Evolutionary conservation across 2,329 filamentous ascomycete species (phyloP).

Genomic region (Neopestalotiopsis sp.): DNA sequence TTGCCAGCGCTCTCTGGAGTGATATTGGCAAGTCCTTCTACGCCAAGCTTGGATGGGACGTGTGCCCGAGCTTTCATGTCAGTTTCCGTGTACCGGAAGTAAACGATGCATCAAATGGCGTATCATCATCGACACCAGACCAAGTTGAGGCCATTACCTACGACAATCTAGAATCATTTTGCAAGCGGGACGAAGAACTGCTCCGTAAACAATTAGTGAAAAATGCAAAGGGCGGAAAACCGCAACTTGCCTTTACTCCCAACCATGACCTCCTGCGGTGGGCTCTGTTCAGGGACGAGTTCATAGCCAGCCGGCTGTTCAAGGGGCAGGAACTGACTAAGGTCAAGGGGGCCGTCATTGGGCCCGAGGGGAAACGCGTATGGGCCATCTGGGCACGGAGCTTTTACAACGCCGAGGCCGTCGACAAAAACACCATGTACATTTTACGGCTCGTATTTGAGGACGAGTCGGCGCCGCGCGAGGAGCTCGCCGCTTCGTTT

Average conservation of each 20-base stretch:
- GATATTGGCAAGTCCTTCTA: slow-evolving; percentile 89
- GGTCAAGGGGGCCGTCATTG: slow-evolving; percentile 74
- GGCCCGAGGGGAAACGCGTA: slow-evolving; percentile 57
- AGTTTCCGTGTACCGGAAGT: slow-evolving; percentile 51
- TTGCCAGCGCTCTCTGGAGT: slow-evolving; percentile 83
- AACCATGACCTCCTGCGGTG: slow-evolving; percentile 72
- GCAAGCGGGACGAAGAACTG: slow-evolving; percentile 66
- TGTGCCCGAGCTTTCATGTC: slow-evolving; percentile 76
- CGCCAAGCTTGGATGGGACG: slow-evolving; percentile 75
- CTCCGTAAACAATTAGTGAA: slow-evolving; percentile 58
- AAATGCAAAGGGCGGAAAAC: slow-evolving; percentile 44
- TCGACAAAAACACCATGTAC: slow-evolving; percentile 70
- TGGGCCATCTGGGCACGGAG: slow-evolving; percentile 77
- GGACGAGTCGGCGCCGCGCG: slow-evolving; percentile 34
- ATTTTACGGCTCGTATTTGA: slow-evolving; percentile 74
- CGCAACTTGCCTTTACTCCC: slow-evolving; percentile 69
- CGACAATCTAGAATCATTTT: slow-evolving; percentile 65
- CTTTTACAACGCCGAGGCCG: slow-evolving; percentile 62
- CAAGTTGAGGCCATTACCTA: slow-evolving; percentile 55
- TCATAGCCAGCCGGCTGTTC: slow-evolving; percentile 70
- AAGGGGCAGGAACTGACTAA: slow-evolving; percentile 30
- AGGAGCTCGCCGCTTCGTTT: slow-evolving; percentile 58
- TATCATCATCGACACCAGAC: slow-evolving; percentile 23
- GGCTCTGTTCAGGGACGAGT: slow-evolving; percentile 84
- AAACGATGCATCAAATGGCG: slow-evolving; percentile 30